Evolutionary conservation across 73 alveolate species (phyloP).

Genomic region (Paraurostyla sp.): DNA sequence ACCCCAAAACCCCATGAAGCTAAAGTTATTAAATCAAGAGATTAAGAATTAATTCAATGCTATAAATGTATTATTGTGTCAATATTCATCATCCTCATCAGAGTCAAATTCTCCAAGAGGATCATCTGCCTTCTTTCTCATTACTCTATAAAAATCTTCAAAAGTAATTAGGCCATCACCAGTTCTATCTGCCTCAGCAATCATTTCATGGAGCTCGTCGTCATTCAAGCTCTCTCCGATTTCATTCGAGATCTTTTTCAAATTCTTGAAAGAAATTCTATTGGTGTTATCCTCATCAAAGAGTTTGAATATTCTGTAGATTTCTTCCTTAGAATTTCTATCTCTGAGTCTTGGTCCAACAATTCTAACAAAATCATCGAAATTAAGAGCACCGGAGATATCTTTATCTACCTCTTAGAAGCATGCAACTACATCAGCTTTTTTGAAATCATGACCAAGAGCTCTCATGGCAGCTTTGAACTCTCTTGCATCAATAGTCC

Average conservation of each 20-base stretch:
- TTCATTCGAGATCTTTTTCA: slow-evolving; percentile 92
- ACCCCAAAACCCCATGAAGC: slow-evolving; percentile 2
- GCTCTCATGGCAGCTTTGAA: slow-evolving; percentile 94
- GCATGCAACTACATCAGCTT: slow-evolving; percentile 80
- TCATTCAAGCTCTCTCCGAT: slow-evolving; percentile 94
- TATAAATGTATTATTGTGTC: not conserved
- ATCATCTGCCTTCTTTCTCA: slow-evolving; percentile 89
- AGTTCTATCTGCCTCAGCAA: slow-evolving; percentile 95
- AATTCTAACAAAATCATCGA: slow-evolving; percentile 89
- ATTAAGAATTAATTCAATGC: not conserved
- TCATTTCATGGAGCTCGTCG: slow-evolving; percentile 94
- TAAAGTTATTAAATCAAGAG: not conserved
- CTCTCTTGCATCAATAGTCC: slow-evolving; percentile 89
- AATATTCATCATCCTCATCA: slow-evolving; percentile 78
- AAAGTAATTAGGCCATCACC: slow-evolving; percentile 94
- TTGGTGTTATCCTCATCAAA: slow-evolving; percentile 96
- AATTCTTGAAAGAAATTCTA: slow-evolving; percentile 90
- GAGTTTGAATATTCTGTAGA: slow-evolving; percentile 85
- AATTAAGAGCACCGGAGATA: slow-evolving; percentile 77
- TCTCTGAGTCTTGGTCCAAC: slow-evolving; percentile 90
- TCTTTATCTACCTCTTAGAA: slow-evolving; percentile 84
- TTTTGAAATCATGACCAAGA: slow-evolving; percentile 83
- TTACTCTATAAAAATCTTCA: slow-evolving; percentile 88
- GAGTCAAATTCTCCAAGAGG: slow-evolving; percentile 90
- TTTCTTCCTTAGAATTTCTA: slow-evolving; percentile 94